Evolutionary conservation across 2,329 filamentous ascomycete species (phyloP).

Genomic region (Talaromyces albobiverticillius): DNA sequence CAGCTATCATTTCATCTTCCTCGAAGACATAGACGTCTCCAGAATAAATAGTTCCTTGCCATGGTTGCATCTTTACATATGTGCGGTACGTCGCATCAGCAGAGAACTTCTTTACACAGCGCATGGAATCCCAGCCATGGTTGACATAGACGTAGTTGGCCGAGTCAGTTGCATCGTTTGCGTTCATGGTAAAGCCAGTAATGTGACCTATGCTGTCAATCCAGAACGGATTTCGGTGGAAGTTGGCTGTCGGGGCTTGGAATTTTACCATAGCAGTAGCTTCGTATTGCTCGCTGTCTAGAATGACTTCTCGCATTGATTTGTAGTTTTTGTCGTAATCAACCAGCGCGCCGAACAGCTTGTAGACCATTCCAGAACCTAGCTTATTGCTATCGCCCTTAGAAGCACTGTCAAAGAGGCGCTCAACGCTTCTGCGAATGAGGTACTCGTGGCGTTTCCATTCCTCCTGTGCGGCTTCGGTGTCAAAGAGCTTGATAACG

Average conservation of each 20-base stretch:
- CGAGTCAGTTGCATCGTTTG: constrained; percentile 28
- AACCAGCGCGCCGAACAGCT: constrained; percentile 26
- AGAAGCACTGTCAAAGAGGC: constrained; percentile 18
- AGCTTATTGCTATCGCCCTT: constrained; percentile 17
- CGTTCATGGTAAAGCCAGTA: constrained; percentile 40
- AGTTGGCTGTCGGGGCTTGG: constrained; percentile 55
- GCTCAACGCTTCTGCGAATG: constrained; percentile 18
- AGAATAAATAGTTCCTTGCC: constrained; percentile 34
- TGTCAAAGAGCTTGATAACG: constrained; percentile 20
- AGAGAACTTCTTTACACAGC: constrained; percentile 21
- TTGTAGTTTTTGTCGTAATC: constrained; percentile 25
- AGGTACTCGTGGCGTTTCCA: constrained; percentile 22
- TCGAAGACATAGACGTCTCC: constrained; percentile 56
- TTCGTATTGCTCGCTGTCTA: constrained; percentile 22
- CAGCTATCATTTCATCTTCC: constrained; percentile 14
- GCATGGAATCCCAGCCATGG: constrained; percentile 35
- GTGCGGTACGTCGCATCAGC: constrained; percentile 22
- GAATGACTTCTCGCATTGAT: constrained; percentile 25
- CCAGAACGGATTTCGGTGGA: constrained; percentile 50
- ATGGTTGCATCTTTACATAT: constrained; percentile 34
- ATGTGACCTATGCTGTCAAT: constrained; percentile 36
- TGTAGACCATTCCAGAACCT: constrained; percentile 22
- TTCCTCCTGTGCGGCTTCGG: constrained; percentile 45
- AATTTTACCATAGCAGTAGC: constrained; percentile 22
- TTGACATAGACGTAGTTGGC: constrained; percentile 34